Evolutionary conservation across 768 basidiomycete species (phyloP), one percentile per base, ranked within the genome.

Genomic region (Tulasnella sp.): DNA sequence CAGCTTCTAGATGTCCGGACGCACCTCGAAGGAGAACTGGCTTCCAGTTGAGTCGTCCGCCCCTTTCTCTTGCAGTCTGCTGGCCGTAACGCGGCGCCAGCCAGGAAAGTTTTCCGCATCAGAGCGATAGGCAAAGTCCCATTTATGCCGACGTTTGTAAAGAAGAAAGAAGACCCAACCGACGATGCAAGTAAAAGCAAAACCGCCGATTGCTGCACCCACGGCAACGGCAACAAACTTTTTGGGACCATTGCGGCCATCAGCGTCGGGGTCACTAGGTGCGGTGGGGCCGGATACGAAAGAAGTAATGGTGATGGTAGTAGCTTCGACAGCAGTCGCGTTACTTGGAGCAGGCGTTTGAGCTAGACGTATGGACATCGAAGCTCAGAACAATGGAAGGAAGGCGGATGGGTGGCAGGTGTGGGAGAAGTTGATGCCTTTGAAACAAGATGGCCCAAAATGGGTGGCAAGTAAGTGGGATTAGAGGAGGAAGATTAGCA

Each of bases 81-180:
- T 36, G 11, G 37, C 52, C 12, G 37, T 37, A 17, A 29, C 23
- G 11, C 52, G 34, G 17, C 52, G 19, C 52, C 52, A 53, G 11
- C 52, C 52, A 6, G 52, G 52, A 29, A 53, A 53, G 29, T 53
- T 39, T 39, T 53, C 52, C 17, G 34, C 52, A 40, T 53, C 52
- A 23, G 52, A 23, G 25, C 52, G 35, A 39, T 29, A 32, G 3
- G 45, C 45, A 1, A 17, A 35, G 36, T 36, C 27, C 51, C 51
- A 40, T 53, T 21, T 34, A 17, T 53, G 34, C 34, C 52, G 34
- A 21, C 39, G 29, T 39, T 37, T 36, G 36, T 39, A 53, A 12
- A 53, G 19, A 8, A 37, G 37, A 25, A 43, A 43, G 41, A 43
- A 25, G 25, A 37, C 12, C 52, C 52, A 53, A 2, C 52, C 52